Evolutionary conservation across 1,139 yeast species (phyloP).

Genomic region (Kodamaea ohmeri): DNA sequence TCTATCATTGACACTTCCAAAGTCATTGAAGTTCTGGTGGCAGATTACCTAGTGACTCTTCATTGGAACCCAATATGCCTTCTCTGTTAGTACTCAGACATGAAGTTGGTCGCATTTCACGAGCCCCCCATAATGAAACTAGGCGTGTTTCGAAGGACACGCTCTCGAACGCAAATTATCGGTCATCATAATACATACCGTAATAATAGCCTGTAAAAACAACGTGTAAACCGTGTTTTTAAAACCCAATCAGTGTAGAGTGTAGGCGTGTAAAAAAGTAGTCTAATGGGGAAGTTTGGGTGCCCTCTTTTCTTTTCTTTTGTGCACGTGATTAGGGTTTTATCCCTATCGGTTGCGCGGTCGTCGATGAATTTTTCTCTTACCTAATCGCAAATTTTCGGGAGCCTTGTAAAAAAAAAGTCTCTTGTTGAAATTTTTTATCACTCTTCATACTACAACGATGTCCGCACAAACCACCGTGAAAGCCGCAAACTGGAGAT

Average conservation of each 20-base stretch:
- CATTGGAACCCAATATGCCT: too few species aligned
- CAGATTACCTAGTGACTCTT: too few species aligned
- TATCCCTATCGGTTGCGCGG: too few species aligned
- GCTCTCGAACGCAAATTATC: constrained; percentile 55
- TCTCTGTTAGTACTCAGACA: constrained; percentile 20
- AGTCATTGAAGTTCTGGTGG: too few species aligned
- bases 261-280: too few species aligned
- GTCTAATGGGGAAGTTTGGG: too few species aligned
- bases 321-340: constrained; percentile 6
- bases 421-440: constrained; percentile 6
- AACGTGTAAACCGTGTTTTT: too few species aligned
- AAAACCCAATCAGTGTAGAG: too few species aligned
- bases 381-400: constrained; percentile 5
- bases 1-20: too few species aligned
- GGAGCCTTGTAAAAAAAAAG: constrained; percentile 3
- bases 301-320: constrained; percentile 1
- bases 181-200: constrained; percentile 36
- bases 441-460: constrained; percentile 12
- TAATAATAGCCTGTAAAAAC: background rate
- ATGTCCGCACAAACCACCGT: constrained; percentile 61
- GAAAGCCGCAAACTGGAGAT: constrained; percentile 98
- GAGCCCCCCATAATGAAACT: constrained; percentile 38
- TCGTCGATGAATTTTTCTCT: too few species aligned
- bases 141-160: constrained; percentile 45
- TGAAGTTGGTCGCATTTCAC: constrained; percentile 43